These are phyloP conservation scores for Stemphylium vesicarium DNA, from an alignment of 2,329 filamentous ascomycete species.

Conservation along the genomic window DNA sequence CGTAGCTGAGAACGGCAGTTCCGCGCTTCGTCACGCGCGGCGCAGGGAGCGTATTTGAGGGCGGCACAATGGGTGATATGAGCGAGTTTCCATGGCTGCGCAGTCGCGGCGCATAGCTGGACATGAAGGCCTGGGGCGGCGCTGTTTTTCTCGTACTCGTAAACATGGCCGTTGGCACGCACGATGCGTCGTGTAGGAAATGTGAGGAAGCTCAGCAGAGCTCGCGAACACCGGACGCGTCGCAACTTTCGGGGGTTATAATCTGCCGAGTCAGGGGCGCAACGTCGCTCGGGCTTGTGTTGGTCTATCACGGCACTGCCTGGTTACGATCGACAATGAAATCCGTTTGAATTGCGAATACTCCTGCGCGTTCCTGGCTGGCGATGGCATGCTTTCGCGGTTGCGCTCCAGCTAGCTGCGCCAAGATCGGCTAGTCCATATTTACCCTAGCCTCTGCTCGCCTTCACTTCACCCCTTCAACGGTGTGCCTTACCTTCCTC, in stretches of 20 bases:
- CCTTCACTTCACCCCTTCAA: conserved; percentile 5
- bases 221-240: conserved; percentile 42
- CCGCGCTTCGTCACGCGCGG: conserved; percentile 94
- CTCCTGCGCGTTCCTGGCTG: conserved; percentile 35
- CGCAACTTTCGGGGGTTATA: conserved; percentile 18
- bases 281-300: not conserved
- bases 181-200: conserved; percentile 28
- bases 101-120: conserved; percentile 88
- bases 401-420: conserved; percentile 24
- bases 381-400: conserved; percentile 30
- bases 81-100: conserved; percentile 92
- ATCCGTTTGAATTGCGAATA: conserved; percentile 18
- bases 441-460: not conserved
- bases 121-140: conserved; percentile 84
- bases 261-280: conserved; percentile 4
- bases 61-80: conserved; percentile 80
- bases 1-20: conserved; percentile 96
- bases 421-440: conserved; percentile 21
- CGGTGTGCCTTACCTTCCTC: not conserved
- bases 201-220: conserved; percentile 38
- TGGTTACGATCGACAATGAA: conserved; percentile 10
- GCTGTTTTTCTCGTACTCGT: conserved; percentile 51
- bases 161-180: conserved; percentile 45
- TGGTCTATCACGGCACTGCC: conserved; percentile 8
- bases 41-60: conserved; percentile 69